Conservation (phyloP, 371 early-diverging fungal species). For the Syncephalastrum monosporum region DNA sequence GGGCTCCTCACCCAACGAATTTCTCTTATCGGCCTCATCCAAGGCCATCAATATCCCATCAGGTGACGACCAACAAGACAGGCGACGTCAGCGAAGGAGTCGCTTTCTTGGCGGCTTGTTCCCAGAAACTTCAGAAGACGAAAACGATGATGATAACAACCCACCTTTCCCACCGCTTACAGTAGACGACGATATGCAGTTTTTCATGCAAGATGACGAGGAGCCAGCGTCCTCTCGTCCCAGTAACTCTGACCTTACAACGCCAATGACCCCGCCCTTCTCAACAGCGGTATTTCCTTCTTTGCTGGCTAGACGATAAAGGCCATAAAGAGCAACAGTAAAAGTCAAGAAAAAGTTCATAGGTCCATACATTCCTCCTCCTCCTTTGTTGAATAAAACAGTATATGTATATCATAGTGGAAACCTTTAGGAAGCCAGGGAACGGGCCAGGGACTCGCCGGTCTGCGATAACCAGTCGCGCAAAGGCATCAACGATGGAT, state of each 20-base stretch:
- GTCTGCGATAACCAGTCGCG: slow-evolving; percentile 23
- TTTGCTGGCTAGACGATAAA: too few species aligned
- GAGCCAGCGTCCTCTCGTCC: neutral
- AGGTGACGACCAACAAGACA: slow-evolving; percentile 8
- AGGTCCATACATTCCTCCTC: too few species aligned
- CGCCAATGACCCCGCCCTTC: too few species aligned
- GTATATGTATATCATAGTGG: neutral
- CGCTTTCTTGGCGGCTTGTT: too few species aligned
- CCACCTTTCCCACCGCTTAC: slow-evolving; percentile 23
- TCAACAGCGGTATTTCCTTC: too few species aligned
- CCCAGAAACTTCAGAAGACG: slow-evolving; percentile 5
- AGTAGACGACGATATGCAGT: slow-evolving; percentile 46
- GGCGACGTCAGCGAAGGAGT: too few species aligned
- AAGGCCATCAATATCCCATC: slow-evolving; percentile 33
- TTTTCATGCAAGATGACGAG: slow-evolving; percentile 50
- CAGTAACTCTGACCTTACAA: too few species aligned
- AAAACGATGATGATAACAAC: slow-evolving; percentile 13
- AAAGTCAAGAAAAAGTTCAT: too few species aligned
- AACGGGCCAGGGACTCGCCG: neutral
- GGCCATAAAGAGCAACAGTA: too few species aligned
- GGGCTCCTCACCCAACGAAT: too few species aligned
- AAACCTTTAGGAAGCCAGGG: neutral
- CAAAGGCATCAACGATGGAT: slow-evolving; percentile 29
- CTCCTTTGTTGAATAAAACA: too few species aligned
- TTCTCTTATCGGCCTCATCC: slow-evolving; percentile 4